Evolutionary conservation across 2,329 filamentous ascomycete species (phyloP), one percentile per base, ranked within the genome.

Genomic region (Aureobasidium pullulans): DNA sequence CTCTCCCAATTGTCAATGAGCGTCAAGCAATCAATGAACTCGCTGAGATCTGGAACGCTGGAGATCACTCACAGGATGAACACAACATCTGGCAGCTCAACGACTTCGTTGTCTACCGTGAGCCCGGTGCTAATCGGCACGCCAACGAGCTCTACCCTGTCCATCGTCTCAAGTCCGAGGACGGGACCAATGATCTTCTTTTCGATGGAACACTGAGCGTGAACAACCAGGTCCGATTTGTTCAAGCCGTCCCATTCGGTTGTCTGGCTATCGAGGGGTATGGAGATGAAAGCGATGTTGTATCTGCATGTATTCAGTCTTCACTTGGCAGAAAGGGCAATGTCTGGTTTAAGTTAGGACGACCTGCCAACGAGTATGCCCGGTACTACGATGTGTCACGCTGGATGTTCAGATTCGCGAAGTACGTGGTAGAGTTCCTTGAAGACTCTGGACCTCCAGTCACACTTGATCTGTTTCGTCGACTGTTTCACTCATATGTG

Each of bases 341-440:
- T 10, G 69, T 89, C 0, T 93, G 85, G 75, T 94, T 91, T 67
- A 77, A 77, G 9, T 70, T 95, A 1, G 66, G 66, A 1, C 63
- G 60, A 1, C 86, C 89, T 0, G 76, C 83, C 0, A 31, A 62
- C 0, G 83, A 85, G 39, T 95, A 94, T 66, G 62, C 62, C 10
- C 73, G 83, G 1, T 91, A 86, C 65, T 81, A 85, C 61, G 50
- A 72, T 0, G 78, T 82, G 0, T 93, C 90, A 62, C 61, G 85
- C 0, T 94, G 88, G 88, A 71, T 92, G 1, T 86, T 84, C 0
- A 79, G 87, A 56, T 74, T 94, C 0, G 78, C 81, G 0, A 93
- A 92, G 67, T 84, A 90, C 65, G 79, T 88, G 28, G 77, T 91
- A 1, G 86, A 91, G 62, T 94, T 81, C 64, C 75, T 88, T 49